Conservation (phyloP, 2,329 filamentous ascomycete species). For the Neoascochyta sp. region DNA sequence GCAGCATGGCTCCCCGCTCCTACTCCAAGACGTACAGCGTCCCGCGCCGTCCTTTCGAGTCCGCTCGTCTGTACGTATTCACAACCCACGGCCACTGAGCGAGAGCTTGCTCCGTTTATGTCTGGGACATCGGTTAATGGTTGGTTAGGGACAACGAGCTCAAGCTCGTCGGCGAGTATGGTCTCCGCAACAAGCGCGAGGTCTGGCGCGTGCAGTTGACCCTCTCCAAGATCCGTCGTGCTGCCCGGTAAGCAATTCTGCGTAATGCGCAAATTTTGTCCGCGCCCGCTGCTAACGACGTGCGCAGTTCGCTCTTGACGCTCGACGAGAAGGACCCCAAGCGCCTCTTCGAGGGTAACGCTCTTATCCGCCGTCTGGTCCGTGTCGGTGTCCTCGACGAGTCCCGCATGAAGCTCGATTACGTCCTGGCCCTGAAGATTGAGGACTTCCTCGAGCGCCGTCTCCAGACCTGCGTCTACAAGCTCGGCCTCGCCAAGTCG, state of each 20-base stretch:
- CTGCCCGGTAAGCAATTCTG: constrained; percentile 75
- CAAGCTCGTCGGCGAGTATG: constrained; percentile 99
- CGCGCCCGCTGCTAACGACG: constrained; percentile 11
- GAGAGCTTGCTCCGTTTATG: constrained; percentile 97
- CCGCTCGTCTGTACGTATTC: constrained; percentile 96
- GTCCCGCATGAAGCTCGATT: constrained; percentile 99
- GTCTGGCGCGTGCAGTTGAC: constrained; percentile 99
- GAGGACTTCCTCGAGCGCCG: constrained; percentile 99
- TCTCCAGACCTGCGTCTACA: constrained; percentile 99
- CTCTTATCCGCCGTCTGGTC: constrained; percentile 99
- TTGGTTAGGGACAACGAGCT: constrained; percentile 89
- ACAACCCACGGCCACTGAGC: constrained; percentile 82
- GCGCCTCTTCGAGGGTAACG: constrained; percentile 99
- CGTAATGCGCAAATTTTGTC: constrained; percentile 5
- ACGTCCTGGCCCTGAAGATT: constrained; percentile 97
- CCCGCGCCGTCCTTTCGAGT: constrained; percentile 97
- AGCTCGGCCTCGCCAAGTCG: constrained; percentile 99
- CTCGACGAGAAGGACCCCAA: constrained; percentile 99
- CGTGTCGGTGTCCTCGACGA: constrained; percentile 99
- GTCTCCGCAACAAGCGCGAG: constrained; percentile 99
- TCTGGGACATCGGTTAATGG: constrained; percentile 72
- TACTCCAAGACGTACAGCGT: constrained; percentile 99
- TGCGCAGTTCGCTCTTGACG: constrained; percentile 89
- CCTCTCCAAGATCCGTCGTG: constrained; percentile 99
- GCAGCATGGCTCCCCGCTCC: constrained; percentile 55